Evolutionary conservation across 768 basidiomycete species (phyloP), one percentile per base, ranked within the genome.

Genomic region (Mycena vulgaris): DNA sequence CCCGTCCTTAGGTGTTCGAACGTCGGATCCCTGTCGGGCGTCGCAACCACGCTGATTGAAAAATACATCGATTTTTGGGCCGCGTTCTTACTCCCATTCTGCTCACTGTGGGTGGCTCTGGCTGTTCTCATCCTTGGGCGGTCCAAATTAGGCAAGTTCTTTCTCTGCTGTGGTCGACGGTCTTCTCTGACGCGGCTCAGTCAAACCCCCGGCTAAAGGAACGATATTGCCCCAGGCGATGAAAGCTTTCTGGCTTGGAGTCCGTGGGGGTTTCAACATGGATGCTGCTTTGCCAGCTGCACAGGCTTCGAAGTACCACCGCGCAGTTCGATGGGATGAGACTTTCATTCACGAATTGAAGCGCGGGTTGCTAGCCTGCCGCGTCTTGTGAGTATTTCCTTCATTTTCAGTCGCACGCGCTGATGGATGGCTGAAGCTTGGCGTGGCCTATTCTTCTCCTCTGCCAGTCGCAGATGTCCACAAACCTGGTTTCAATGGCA

Each of bases 401-500:
- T n/a, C n/a, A n/a, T n/a, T n/a, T n/a, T n/a, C n/a, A n/a, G n/a
- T n/a, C n/a, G 21, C 8, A 16, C 3, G 5, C 9, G 5, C 21
- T 55, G n/a, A 55, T 5, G n/a, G 16, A 23, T 19, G 4, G 5
- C 4, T n/a, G 10, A 35, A 69, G 68, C 25, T 57, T 69, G 17
- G 62, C 68, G 2, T 69, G 68, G 68, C 68, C 68, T 3, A 47
- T 69, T 19, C 28, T 69, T 2, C 40, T 64, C 16, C 58, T 69
- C 30, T 69, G 68, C 57, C 68, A 69, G 48, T 64, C 63, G n/a
- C 68, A 69, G 39, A 64, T 69, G 49, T 21, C 57, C 7, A 64
- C 55, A 13, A 69, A 69, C 17, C 23, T 69, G 9, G 68, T 69
- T 0, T 69, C 68, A 7, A 62, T 64, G 39, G 68, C 68, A 0